Conservation (phyloP, 1,139 yeast species). For the Blastobotrys malaysiensis region DNA sequence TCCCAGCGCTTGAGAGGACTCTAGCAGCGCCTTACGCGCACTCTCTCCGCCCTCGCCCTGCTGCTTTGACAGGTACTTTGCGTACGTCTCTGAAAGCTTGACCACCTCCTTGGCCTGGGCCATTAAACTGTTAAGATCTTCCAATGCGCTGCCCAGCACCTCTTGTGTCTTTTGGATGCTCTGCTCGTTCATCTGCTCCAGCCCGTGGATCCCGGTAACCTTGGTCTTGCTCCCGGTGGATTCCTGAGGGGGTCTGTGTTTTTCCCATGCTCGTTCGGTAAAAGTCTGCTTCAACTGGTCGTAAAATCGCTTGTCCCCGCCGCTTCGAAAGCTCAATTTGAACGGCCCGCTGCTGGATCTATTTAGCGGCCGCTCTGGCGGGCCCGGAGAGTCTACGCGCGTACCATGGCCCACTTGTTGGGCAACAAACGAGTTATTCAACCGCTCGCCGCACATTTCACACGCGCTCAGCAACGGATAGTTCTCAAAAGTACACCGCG, state of each 20-base stretch:
- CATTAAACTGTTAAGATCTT: constrained; percentile 74
- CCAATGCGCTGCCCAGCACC: constrained; percentile 62
- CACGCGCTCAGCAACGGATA: constrained; percentile 74
- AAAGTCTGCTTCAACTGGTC: constrained; percentile 25
- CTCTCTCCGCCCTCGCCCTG: constrained; percentile 16
- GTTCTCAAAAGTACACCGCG: constrained; percentile 78
- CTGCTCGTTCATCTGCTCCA: constrained; percentile 56
- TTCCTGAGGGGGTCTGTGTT: not conserved
- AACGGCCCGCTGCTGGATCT: constrained; percentile 18
- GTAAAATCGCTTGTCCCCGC: constrained; percentile 32
- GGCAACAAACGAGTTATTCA: constrained; percentile 25
- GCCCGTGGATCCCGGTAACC: constrained; percentile 59
- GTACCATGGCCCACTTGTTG: not conserved
- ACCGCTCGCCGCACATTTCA: constrained; percentile 77
- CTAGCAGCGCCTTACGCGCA: constrained; percentile 27
- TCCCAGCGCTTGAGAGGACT: constrained; percentile 32
- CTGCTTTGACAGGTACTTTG: constrained; percentile 26
- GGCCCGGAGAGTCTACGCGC: constrained; percentile 23
- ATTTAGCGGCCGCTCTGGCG: constrained; percentile 18
- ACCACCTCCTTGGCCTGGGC: constrained; percentile 71
- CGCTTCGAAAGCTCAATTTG: constrained; percentile 34
- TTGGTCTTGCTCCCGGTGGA: not conserved
- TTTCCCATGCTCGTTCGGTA: constrained; percentile 23
- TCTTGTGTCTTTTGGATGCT: constrained; percentile 56
- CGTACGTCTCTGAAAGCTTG: constrained; percentile 49